Conservation (phyloP, 495 filamentous ascomycete species). For the Evernia prunastri region DNA sequence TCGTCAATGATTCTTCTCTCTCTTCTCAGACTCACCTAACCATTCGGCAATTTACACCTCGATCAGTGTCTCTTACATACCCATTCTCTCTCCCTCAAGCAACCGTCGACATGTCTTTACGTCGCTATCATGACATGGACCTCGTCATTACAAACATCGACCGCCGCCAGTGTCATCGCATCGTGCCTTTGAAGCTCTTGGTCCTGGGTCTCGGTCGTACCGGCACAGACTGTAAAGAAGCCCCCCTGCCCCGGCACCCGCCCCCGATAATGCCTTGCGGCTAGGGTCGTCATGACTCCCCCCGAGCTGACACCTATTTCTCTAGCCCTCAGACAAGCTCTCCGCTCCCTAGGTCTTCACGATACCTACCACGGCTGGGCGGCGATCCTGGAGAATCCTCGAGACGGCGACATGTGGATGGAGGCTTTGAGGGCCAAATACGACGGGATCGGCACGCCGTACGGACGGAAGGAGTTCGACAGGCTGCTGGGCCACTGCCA, state of each 20-base stretch:
- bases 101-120: too few relatives aligned
- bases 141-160: too few relatives aligned
- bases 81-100: too few relatives aligned
- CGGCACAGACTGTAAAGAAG: conserved; percentile 12
- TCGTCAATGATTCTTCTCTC: too few relatives aligned
- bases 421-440: conserved; percentile 46
- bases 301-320: too few relatives aligned
- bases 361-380: conserved; percentile 26
- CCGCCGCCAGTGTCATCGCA: background rate
- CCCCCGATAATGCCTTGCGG: too few relatives aligned
- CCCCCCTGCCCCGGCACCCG: too few relatives aligned
- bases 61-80: too few relatives aligned
- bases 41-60: too few relatives aligned
- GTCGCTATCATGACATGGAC: too few relatives aligned
- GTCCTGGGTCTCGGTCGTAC: conserved; percentile 11
- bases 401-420: conserved; percentile 42
- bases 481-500: conserved; percentile 45
- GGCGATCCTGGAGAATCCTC: conserved; percentile 32
- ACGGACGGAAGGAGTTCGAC: conserved; percentile 47
- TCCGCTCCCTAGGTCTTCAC: conserved; percentile 3
- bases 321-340: conserved; percentile 7
- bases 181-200: conserved; percentile 8
- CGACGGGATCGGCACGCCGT: conserved; percentile 33
- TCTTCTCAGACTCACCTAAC: too few relatives aligned
- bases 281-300: too few relatives aligned